These are phyloP conservation scores for Phytopythium delawarense DNA, from an alignment of 352 stramenopile genomes.

Conservation along the genomic window DNA sequence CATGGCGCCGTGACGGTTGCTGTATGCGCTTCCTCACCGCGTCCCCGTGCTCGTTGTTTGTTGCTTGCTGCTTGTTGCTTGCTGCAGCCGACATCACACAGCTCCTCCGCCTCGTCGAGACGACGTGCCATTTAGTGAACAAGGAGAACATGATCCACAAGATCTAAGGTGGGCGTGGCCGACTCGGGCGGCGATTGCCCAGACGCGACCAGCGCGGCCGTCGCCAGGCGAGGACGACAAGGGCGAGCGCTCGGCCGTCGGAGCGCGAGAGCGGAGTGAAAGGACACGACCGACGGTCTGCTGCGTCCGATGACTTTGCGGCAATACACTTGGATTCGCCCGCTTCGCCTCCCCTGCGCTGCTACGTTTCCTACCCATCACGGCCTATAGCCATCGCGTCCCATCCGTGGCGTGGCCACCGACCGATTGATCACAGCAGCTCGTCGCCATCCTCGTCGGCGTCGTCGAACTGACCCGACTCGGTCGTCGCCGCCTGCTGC, in stretches of 20 bases:
- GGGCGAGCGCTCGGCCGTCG: background rate
- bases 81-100: constrained; percentile 90
- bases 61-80: background rate
- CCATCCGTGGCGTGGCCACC: too few species aligned
- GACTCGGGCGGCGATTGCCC: background rate
- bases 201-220: background rate
- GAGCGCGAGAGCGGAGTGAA: background rate
- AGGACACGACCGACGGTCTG: too few species aligned
- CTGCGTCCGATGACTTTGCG: background rate
- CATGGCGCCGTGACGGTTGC: background rate
- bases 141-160: constrained; percentile 99
- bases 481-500: constrained; percentile 19
- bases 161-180: constrained; percentile 36
- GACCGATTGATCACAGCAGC: constrained; percentile 15
- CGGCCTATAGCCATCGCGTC: background rate
- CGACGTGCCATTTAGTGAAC: constrained; percentile 98
- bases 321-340: background rate
- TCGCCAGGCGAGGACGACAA: background rate
- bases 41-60: constrained; percentile 6
- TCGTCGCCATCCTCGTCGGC: constrained; percentile 58
- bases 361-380: background rate
- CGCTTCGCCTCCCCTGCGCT: constrained; percentile 4
- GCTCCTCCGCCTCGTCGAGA: constrained; percentile 95
- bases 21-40: background rate
- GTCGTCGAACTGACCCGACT: constrained; percentile 78